These are phyloP conservation scores for Globisporangium takayamanum DNA, from an alignment of 352 stramenopile species.

Conservation along the genomic window DNA sequence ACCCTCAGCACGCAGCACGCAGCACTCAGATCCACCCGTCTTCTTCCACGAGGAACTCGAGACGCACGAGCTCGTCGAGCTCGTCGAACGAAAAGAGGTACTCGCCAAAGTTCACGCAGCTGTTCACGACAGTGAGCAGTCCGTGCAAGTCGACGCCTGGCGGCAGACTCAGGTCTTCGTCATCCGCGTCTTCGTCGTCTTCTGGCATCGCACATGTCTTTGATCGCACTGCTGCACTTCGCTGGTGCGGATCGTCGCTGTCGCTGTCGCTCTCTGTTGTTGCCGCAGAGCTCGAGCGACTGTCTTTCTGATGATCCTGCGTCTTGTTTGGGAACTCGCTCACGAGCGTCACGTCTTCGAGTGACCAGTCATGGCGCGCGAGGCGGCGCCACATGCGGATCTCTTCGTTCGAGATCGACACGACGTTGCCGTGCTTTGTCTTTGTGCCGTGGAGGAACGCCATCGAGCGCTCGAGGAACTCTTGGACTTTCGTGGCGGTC, in stretches of 20 bases:
- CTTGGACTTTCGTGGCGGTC: slow-evolving; percentile 63
- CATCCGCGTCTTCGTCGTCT: slow-evolving; percentile 22
- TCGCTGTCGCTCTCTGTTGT: slow-evolving; percentile 52
- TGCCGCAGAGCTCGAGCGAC: slow-evolving; percentile 41
- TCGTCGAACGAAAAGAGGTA: slow-evolving; percentile 45
- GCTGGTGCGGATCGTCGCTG: slow-evolving; percentile 32
- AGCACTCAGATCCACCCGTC: slow-evolving; percentile 69
- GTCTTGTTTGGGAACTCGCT: slow-evolving; percentile 2
- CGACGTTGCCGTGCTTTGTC: slow-evolving; percentile 62
- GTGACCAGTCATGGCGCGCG: slow-evolving; percentile 53
- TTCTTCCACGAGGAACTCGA: slow-evolving; percentile 79
- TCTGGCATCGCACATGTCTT: slow-evolving; percentile 18
- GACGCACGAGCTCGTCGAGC: slow-evolving; percentile 55
- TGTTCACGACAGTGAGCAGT: slow-evolving; percentile 29
- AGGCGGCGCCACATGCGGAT: slow-evolving; percentile 77
- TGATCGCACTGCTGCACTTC: slow-evolving; percentile 11
- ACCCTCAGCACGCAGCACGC: not conserved
- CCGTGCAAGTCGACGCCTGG: slow-evolving; percentile 17
- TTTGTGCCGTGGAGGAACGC: slow-evolving; percentile 58
- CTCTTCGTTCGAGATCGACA: slow-evolving; percentile 76
- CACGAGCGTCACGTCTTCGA: slow-evolving; percentile 43
- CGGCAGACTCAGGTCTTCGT: slow-evolving; percentile 15
- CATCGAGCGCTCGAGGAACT: slow-evolving; percentile 75
- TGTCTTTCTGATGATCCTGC: slow-evolving; percentile 28
- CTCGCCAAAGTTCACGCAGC: slow-evolving; percentile 30